Conservation (phyloP, 2,329 filamentous ascomycete species). For the Ophiostoma novo-ulmi region DNA sequence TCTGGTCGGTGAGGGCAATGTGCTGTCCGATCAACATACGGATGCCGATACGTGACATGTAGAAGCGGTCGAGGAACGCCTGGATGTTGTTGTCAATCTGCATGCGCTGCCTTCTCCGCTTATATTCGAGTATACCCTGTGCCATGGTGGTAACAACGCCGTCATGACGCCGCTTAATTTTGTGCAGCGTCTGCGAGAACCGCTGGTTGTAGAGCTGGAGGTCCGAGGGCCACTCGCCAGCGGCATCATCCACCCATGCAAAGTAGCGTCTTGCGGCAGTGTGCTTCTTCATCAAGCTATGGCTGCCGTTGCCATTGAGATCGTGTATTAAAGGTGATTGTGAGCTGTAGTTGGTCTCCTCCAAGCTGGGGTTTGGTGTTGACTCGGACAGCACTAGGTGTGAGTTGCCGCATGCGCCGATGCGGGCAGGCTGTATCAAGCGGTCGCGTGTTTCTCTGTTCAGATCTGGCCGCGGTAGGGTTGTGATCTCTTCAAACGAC, state of each 20-base stretch:
- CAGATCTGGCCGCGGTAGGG: constrained; percentile 71
- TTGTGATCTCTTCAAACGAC: constrained; percentile 98
- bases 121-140: constrained; percentile 96
- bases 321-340: constrained; percentile 34
- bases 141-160: constrained; percentile 97
- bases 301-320: constrained; percentile 38
- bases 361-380: constrained; percentile 84
- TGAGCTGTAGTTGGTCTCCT: constrained; percentile 72
- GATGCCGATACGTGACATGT: constrained; percentile 99
- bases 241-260: constrained; percentile 79
- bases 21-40: constrained; percentile 99
- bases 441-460: constrained; percentile 70
- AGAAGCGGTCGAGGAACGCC: constrained; percentile 95
- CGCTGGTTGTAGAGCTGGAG: constrained; percentile 88
- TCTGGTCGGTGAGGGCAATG: constrained; percentile 92
- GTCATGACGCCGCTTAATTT: constrained; percentile 94
- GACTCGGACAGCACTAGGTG: constrained; percentile 67
- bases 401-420: constrained; percentile 46
- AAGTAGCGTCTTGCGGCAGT: constrained; percentile 71
- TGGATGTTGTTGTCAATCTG: constrained; percentile 98
- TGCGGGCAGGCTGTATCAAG: constrained; percentile 63
- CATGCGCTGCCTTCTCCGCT: constrained; percentile 91
- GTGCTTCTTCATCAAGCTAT: constrained; percentile 41
- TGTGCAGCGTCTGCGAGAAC: constrained; percentile 82
- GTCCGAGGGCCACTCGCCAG: constrained; percentile 81